Evolutionary conservation across 148 eudicot species (phyloP), one percentile per base, ranked within the genome.

Genomic region (Chenopodium quinoa): DNA sequence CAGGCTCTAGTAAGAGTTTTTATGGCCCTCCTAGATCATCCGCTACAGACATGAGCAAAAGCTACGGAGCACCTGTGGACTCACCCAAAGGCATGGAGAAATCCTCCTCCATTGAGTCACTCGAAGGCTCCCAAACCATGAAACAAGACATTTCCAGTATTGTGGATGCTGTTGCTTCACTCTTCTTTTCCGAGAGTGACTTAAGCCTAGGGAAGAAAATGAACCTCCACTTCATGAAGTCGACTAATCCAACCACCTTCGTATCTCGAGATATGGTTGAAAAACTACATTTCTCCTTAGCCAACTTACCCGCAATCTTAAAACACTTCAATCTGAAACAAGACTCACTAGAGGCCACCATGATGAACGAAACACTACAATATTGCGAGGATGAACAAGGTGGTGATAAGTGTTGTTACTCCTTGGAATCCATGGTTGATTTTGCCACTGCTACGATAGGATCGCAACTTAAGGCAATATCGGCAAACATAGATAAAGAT

Each of bases 141-240:
- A 34, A 66, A 68, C 48, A 74, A 8, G 17, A 25, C 23, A 11
- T 67, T 2, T 25, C 65, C n/a, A 75, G 79, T 1, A 75, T 81
- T 48, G 73, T 75, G 60, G 83, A 75, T 76, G 66, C 79, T 0
- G 14, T 81, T 81, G 83, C 78, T 29, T 82, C 84, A 34, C 76
- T 82, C 1, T 76, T 82, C 29, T 82, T 82, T 69, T 23, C 9
- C 27, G 84, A 82, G 69, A 5, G 47, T 6, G 84, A 82, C 17
- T 69, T 82, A 58, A 82, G 84, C 69, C 44, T 82, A 25, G 84
- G 84, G 32, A 82, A 82, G 56, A 82, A 69, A 58, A 76, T 82
- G 84, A 82, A 76, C 27, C 75, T 82, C 22, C 74, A 75, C 32
- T 82, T 82, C 52, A 68, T 71, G 31, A 82, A 68, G 32, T 67